phyloP scores from a whole-genome alignment of 257 asterid genomes.

The Striga asiatica region DNA sequence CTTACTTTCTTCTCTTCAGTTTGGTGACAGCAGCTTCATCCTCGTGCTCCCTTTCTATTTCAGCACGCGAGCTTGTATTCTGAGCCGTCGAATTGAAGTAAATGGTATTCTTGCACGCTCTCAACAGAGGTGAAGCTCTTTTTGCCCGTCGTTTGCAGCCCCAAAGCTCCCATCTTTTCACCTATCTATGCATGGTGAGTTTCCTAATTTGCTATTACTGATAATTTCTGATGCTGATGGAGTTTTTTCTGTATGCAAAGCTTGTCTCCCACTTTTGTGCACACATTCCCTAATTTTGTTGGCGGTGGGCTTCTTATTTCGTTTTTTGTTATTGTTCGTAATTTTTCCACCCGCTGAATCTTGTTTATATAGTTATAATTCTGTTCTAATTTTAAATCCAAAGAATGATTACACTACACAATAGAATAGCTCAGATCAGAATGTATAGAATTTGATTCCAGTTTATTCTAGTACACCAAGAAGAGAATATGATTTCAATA shows the following conservation, averaged over 20 bases:
- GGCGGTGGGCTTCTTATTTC: not conserved
- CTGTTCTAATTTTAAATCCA: no score
- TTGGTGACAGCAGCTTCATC: no score
- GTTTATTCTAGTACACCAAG: no score
- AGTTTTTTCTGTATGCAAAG: not conserved
- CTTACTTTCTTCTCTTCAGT: no score
- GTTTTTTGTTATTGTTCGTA: not conserved
- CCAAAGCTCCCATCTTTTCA: constrained; percentile 13
- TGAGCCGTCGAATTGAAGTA: not conserved
- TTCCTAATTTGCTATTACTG: not conserved
- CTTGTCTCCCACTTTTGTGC: not conserved
- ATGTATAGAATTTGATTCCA: no score
- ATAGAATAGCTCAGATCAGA: no score
- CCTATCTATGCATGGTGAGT: constrained; percentile 18
- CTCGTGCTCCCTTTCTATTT: no score
- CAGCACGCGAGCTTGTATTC: no score
- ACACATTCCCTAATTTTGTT: not conserved
- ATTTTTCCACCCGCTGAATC: no score
- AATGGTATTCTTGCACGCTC: constrained; percentile 19
- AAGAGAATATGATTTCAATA: no score
- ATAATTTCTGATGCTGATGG: not conserved
- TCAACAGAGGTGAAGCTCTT: constrained; percentile 16
- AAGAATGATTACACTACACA: no score
- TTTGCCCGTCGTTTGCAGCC: constrained; percentile 12
- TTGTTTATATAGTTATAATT: not conserved